phyloP scores from a whole-genome alignment of 163 green algal species.

The Scenedesmus sp. region DNA sequence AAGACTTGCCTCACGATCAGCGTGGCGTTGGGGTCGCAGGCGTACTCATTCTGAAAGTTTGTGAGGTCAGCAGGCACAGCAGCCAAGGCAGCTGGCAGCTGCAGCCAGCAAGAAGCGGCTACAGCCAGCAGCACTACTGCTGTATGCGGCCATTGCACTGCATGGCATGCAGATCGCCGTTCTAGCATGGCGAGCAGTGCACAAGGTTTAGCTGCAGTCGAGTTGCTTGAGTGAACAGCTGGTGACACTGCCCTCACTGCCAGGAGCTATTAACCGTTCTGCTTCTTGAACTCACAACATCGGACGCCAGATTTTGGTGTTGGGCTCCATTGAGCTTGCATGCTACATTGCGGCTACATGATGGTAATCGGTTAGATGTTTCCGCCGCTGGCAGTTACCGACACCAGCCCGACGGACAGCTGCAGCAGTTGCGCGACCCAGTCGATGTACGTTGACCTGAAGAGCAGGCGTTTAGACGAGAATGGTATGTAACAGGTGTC shows the following conservation, averaged over 20 bases:
- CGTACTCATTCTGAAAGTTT: slow-evolving; percentile 74
- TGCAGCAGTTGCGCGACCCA: not conserved
- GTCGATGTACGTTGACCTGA: not conserved
- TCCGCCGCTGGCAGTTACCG: not conserved
- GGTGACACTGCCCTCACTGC: not conserved
- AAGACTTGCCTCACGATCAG: slow-evolving; percentile 57
- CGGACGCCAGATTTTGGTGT: not conserved
- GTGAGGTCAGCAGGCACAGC: slow-evolving; percentile 57
- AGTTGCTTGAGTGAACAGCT: not conserved
- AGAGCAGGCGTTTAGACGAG: not conserved
- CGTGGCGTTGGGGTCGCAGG: slow-evolving; percentile 58
- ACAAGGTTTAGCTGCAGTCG: not conserved
- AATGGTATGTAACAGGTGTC: not conserved
- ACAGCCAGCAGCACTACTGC: not conserved
- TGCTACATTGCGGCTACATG: too few relatives aligned
- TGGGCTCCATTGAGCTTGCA: too few relatives aligned
- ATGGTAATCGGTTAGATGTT: not conserved
- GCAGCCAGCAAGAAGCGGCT: not conserved
- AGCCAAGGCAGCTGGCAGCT: not conserved
- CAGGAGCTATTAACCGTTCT: not conserved
- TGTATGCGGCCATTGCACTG: not conserved
- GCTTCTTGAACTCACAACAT: not conserved
- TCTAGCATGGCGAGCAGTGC: not conserved
- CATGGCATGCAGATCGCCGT: not conserved
- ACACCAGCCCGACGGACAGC: not conserved